phyloP scores from a whole-genome alignment of 768 basidiomycete species.

The Boletus subcaerulescens region DNA sequence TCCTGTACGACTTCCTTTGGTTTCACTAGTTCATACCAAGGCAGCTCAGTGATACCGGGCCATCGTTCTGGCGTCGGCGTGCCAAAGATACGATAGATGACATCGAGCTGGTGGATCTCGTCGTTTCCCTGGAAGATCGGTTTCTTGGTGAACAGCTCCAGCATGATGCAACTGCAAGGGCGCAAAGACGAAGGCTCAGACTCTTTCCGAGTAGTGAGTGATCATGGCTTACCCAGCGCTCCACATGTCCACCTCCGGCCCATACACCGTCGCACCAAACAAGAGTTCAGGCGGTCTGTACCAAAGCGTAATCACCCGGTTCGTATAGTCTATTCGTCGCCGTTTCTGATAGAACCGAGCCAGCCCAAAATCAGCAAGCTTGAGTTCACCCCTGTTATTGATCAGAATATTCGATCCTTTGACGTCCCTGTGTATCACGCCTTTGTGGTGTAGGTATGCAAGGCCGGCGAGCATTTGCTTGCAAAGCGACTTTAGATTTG shows the following conservation, averaged over 20 bases:
- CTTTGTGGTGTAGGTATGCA: slow-evolving; percentile 92
- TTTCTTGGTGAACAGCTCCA: slow-evolving; percentile 93
- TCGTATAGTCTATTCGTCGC: slow-evolving; percentile 92
- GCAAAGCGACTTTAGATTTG: slow-evolving; percentile 93
- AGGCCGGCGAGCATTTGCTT: slow-evolving; percentile 94
- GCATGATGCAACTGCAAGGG: slow-evolving; percentile 85
- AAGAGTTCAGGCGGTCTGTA: slow-evolving; percentile 95
- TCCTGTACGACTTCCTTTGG: slow-evolving; percentile 73
- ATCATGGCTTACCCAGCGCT: slow-evolving; percentile 75
- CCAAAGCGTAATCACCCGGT: slow-evolving; percentile 98
- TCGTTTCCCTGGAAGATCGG: slow-evolving; percentile 98
- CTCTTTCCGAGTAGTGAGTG: background rate
- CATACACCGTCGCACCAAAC: slow-evolving; percentile 94
- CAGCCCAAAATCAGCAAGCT: slow-evolving; percentile 95
- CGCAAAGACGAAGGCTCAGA: background rate
- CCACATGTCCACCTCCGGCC: slow-evolving; percentile 99
- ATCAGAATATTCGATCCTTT: slow-evolving; percentile 98
- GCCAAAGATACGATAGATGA: slow-evolving; percentile 87
- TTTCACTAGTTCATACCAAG: slow-evolving; percentile 99
- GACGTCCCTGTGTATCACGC: slow-evolving; percentile 97
- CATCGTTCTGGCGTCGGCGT: slow-evolving; percentile 83
- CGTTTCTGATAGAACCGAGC: slow-evolving; percentile 95
- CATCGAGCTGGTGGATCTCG: slow-evolving; percentile 95
- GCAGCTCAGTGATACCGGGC: slow-evolving; percentile 77
- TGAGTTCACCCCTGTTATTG: slow-evolving; percentile 87